Percentiles rank a stretch among this genome's conserved stretches.
Evolutionary conservation across 345 rosid genomes (phyloP).

Genomic region (Litchi chinensis): DNA sequence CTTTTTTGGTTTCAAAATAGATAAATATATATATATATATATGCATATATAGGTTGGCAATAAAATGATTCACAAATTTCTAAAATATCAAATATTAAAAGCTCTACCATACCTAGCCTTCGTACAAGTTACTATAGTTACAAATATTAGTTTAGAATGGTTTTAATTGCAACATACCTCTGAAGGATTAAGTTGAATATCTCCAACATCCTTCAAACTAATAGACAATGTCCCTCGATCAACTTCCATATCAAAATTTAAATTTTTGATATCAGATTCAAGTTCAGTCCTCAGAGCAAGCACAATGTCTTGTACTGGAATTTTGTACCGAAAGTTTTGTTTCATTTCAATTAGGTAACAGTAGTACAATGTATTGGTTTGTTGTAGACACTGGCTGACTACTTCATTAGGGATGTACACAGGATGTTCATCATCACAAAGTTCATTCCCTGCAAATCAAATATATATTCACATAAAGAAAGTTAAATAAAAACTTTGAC

Average conservation of each 20-base stretch:
- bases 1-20: too few relatives aligned
- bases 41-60: too few relatives aligned
- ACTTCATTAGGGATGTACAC: constrained; percentile 75
- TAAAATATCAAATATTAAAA: too few relatives aligned
- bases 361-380: constrained; percentile 36
- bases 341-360: constrained; percentile 62
- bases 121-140: too few relatives aligned
- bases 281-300: constrained; percentile 57
- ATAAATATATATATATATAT: too few relatives aligned
- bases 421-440: constrained; percentile 58
- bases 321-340: constrained; percentile 39
- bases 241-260: constrained; percentile 51
- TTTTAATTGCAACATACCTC: constrained; percentile 35
- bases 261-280: constrained; percentile 46
- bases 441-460: constrained; percentile 42
- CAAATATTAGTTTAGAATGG: too few relatives aligned
- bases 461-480: constrained; percentile 2
- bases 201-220: constrained; percentile 50
- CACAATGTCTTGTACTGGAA: constrained; percentile 50
- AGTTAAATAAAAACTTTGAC: not conserved
- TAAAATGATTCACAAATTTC: too few relatives aligned
- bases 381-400: constrained; percentile 32
- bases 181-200: constrained; percentile 35
- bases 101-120: too few relatives aligned
- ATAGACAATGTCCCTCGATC: constrained; percentile 55